These are phyloP conservation scores for Ustilago shanxiensis DNA, from an alignment of 1,284 basidiomycete species.

Conservation along the genomic window DNA sequence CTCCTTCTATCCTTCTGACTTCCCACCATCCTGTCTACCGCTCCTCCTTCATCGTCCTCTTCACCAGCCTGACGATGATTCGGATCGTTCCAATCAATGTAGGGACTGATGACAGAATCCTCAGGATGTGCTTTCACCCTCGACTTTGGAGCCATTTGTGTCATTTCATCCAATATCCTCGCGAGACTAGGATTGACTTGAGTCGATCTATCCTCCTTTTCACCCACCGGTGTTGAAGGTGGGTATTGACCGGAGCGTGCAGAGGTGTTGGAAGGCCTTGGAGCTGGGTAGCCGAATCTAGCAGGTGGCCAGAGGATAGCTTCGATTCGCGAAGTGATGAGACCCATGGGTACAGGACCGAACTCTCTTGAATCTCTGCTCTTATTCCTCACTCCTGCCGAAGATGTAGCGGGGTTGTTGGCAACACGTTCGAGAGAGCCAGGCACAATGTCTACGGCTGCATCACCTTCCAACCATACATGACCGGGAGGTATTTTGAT, in stretches of 20 bases:
- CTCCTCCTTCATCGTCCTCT: neutral
- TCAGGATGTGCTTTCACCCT: slow-evolving; percentile 39
- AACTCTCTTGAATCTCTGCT: slow-evolving; percentile 72
- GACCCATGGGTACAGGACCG: slow-evolving; percentile 73
- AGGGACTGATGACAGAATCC: slow-evolving; percentile 50
- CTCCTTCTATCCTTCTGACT: slow-evolving; percentile 5
- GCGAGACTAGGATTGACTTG: slow-evolving; percentile 49
- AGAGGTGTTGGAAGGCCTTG: slow-evolving; percentile 24
- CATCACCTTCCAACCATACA: slow-evolving; percentile 75
- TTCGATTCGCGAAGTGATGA: slow-evolving; percentile 71
- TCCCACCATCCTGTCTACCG: neutral
- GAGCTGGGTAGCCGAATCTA: slow-evolving; percentile 51
- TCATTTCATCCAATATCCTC: slow-evolving; percentile 43
- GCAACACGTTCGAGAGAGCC: slow-evolving; percentile 19
- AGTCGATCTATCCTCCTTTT: slow-evolving; percentile 19
- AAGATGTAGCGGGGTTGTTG: slow-evolving; percentile 25
- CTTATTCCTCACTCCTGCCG: slow-evolving; percentile 12
- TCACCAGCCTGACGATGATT: slow-evolving; percentile 5
- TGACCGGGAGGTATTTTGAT: slow-evolving; percentile 62
- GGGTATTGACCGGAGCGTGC: slow-evolving; percentile 15
- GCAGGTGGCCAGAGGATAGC: slow-evolving; percentile 71
- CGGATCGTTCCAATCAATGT: slow-evolving; percentile 30
- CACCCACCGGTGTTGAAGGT: slow-evolving; percentile 10
- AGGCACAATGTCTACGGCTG: slow-evolving; percentile 63
- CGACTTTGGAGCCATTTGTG: slow-evolving; percentile 9